A percentile compares a stretch with the other conserved stretches of the same genome.
These are phyloP conservation scores for Mortierella sp. DNA, from an alignment of 371 early-diverging fungal species.

Conservation along the genomic window DNA sequence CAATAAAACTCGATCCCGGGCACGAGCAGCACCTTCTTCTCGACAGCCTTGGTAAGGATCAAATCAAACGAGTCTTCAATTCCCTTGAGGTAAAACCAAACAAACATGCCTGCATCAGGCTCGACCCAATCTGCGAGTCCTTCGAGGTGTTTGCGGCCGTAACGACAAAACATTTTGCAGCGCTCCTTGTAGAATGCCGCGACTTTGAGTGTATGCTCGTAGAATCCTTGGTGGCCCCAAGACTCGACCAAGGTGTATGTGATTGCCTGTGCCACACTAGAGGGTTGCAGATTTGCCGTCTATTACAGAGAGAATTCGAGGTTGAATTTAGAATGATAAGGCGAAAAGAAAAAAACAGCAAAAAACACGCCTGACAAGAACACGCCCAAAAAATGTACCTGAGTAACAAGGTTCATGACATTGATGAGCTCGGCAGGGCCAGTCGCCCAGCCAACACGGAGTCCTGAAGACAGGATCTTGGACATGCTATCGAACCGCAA, in stretches of 20 bases:
- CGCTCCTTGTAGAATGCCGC: conserved; percentile 73
- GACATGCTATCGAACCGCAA: conserved; percentile 88
- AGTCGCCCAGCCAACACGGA: conserved; percentile 85
- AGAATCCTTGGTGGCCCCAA: conserved; percentile 79
- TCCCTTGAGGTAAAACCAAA: conserved; percentile 81
- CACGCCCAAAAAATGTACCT: conserved; percentile 47
- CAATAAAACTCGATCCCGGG: conserved; percentile 69
- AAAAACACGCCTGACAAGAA: background rate
- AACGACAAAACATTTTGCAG: conserved; percentile 71
- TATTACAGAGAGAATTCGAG: conserved; percentile 1
- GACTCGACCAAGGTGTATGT: conserved; percentile 68
- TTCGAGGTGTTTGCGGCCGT: conserved; percentile 67
- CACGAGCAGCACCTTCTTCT: conserved; percentile 81
- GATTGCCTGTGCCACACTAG: conserved; percentile 78
- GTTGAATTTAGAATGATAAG: no score
- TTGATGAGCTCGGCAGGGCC: conserved; percentile 78
- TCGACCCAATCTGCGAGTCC: conserved; percentile 77
- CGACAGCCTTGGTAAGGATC: conserved; percentile 74
- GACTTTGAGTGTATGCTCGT: conserved; percentile 71
- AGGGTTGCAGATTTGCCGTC: conserved; percentile 82
- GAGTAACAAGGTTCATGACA: conserved; percentile 79
- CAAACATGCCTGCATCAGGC: conserved; percentile 88
- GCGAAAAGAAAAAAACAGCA: background rate
- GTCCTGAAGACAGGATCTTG: conserved; percentile 84
- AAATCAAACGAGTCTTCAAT: conserved; percentile 76